Percentiles rank a stretch among this genome's conserved stretches.
These are phyloP conservation scores for Penicillium sp. DNA, from an alignment of 2,329 filamentous ascomycete species.

Conservation along the genomic window DNA sequence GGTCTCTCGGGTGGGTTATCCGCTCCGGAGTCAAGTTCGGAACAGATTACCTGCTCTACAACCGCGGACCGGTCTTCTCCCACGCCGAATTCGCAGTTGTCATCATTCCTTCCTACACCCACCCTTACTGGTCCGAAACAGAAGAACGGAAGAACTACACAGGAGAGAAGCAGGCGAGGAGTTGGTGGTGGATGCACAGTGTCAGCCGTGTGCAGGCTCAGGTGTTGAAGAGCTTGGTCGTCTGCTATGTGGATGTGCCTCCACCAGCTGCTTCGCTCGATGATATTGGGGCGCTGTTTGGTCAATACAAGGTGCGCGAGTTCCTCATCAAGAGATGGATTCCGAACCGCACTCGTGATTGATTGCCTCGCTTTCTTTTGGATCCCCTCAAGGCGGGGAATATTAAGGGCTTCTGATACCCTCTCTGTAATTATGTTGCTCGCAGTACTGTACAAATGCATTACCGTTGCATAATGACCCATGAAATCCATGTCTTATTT, in stretches of 20 bases:
- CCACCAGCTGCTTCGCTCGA: conserved; percentile 44
- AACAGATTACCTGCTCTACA: conserved; percentile 89
- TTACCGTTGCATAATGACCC: not conserved
- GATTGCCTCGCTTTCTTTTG: conserved; percentile 8
- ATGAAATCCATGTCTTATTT: not conserved
- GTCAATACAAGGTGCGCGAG: conserved; percentile 67
- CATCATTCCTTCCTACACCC: conserved; percentile 70
- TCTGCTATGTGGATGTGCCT: conserved; percentile 87
- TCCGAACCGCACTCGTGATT: conserved; percentile 65
- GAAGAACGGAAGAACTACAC: conserved; percentile 44
- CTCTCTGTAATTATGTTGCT: conserved; percentile 1
- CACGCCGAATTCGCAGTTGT: conserved; percentile 89
- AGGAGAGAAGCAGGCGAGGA: conserved; percentile 38
- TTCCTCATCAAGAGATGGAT: conserved; percentile 76
- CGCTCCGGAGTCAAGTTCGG: conserved; percentile 90
- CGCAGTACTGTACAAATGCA: not conserved
- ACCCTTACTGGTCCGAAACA: conserved; percentile 59
- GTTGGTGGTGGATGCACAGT: conserved; percentile 60
- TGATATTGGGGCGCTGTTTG: conserved; percentile 57
- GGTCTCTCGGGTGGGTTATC: conserved; percentile 88
- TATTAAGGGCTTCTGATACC: conserved; percentile 20
- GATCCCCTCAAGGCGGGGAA: not conserved
- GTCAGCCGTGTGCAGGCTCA: conserved; percentile 82
- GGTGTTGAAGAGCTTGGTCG: conserved; percentile 77
- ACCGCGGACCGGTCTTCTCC: conserved; percentile 82